These are phyloP conservation scores for Strobilomyces confusus DNA, from an alignment of 768 basidiomycete genomes.

Conservation along the genomic window DNA sequence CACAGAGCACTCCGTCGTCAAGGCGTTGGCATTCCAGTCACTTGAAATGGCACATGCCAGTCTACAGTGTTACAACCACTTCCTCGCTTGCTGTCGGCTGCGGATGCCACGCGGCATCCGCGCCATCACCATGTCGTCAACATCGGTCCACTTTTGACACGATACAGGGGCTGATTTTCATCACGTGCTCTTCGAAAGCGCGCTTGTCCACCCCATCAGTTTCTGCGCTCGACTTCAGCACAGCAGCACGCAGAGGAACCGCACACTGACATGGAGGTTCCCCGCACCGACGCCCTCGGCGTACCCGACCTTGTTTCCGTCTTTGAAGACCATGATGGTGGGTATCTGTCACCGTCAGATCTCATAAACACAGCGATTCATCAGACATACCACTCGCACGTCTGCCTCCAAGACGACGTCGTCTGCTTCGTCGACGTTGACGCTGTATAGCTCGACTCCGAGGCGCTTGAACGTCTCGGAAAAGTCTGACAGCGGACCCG, in stretches of 20 bases:
- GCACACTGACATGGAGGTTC: constrained; percentile 23
- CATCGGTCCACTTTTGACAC: not conserved
- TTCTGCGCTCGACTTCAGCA: constrained; percentile 13
- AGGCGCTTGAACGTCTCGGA: constrained; percentile 24
- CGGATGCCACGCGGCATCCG: not conserved
- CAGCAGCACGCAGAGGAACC: not conserved
- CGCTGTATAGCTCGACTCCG: constrained; percentile 61
- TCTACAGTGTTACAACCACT: not conserved
- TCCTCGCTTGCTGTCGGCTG: not conserved
- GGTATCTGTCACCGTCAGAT: constrained; percentile 15
- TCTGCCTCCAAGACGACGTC: constrained; percentile 56
- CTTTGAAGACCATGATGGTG: constrained; percentile 29
- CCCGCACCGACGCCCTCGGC: constrained; percentile 25
- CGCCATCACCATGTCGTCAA: not conserved
- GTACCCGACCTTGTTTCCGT: constrained; percentile 25
- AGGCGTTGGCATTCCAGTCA: no score
- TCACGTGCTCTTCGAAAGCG: constrained; percentile 9
- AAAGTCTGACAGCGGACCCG: constrained; percentile 13
- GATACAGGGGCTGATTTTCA: constrained; percentile 14
- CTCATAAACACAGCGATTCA: not conserved
- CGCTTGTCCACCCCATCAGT: constrained; percentile 7
- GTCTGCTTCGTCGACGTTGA: constrained; percentile 61
- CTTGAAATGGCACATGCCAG: no score
- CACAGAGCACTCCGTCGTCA: no score
- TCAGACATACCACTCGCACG: constrained; percentile 53